These are phyloP conservation scores for Zizania palustris DNA, from an alignment of 202 grass and related monocot species.

Conservation along the genomic window DNA sequence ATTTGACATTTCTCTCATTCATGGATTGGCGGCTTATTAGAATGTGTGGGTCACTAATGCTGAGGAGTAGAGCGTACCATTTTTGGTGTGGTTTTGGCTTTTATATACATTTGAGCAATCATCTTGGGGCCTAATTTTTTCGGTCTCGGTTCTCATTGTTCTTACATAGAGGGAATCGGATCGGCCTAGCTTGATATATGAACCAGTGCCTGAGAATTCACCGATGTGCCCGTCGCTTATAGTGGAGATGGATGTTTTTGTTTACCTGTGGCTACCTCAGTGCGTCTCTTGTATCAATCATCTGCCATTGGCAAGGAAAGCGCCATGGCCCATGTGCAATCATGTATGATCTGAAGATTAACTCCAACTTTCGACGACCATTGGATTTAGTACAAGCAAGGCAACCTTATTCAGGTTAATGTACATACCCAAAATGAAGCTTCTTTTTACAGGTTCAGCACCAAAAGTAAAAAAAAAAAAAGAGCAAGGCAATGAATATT, in stretches of 20 bases:
- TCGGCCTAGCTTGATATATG: slow-evolving; percentile 2
- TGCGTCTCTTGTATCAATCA: neutral
- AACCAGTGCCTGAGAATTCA: neutral
- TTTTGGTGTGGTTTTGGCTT: slow-evolving; percentile 29
- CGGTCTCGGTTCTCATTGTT: slow-evolving; percentile 32
- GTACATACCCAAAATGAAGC: no score
- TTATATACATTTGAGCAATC: slow-evolving; percentile 54
- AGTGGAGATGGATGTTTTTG: slow-evolving; percentile 2
- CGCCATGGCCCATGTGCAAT: neutral
- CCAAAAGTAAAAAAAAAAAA: no score
- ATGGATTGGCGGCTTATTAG: slow-evolving; percentile 34
- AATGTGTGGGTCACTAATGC: slow-evolving; percentile 32
- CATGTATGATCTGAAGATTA: neutral
- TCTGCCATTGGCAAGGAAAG: slow-evolving; percentile 3
- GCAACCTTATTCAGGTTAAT: no score
- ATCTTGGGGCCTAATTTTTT: slow-evolving; percentile 44
- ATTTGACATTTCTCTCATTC: slow-evolving; percentile 48
- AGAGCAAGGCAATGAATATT: no score
- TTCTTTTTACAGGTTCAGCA: no score
- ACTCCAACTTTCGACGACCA: no score
- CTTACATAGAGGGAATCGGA: slow-evolving; percentile 38
- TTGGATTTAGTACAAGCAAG: no score
- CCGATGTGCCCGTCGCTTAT: neutral
- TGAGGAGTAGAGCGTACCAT: slow-evolving; percentile 59
- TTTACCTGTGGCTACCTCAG: neutral